phyloP scores from a whole-genome alignment of 805 yeast genomes.

The Barnettozyma sucrosica region DNA sequence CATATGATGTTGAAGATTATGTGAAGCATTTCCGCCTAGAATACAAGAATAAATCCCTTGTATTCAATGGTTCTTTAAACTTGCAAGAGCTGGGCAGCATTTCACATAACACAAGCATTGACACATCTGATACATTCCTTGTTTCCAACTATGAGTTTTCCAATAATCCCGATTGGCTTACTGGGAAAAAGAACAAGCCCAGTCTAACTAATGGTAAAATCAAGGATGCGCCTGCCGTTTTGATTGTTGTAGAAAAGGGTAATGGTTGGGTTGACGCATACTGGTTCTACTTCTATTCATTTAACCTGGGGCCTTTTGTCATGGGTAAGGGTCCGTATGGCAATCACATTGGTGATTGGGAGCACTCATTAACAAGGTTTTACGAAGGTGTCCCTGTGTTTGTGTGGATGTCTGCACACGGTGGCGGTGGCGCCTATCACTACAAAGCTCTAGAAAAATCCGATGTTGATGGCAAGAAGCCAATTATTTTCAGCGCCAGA shows the following conservation, averaged over 20 bases:
- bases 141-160: conserved; percentile 69
- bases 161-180: conserved; percentile 77
- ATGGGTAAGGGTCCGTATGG: conserved; percentile 99
- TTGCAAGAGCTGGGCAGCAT: conserved; percentile 24
- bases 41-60: conserved; percentile 41
- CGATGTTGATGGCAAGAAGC: conserved; percentile 37
- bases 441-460: conserved; percentile 62
- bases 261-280: conserved; percentile 93
- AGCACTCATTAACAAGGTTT: conserved; percentile 83
- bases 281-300: conserved; percentile 94
- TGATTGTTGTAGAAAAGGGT: conserved; percentile 86
- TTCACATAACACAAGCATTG: conserved; percentile 26
- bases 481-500: conserved; percentile 82
- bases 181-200: conserved; percentile 67
- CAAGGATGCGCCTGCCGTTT: conserved; percentile 68
- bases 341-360: conserved; percentile 98
- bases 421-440: conserved; percentile 89
- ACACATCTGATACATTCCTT: conserved; percentile 42
- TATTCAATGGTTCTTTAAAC: conserved; percentile 29
- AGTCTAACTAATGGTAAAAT: conserved; percentile 66
- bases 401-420: conserved; percentile 97
- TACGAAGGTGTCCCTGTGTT: conserved; percentile 73
- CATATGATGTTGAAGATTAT: conserved; percentile 71
- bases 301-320: conserved; percentile 92
- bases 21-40: conserved; percentile 61